phyloP scores from a whole-genome alignment of 1,284 basidiomycete genomes.

The Ganoderma sinense region DNA sequence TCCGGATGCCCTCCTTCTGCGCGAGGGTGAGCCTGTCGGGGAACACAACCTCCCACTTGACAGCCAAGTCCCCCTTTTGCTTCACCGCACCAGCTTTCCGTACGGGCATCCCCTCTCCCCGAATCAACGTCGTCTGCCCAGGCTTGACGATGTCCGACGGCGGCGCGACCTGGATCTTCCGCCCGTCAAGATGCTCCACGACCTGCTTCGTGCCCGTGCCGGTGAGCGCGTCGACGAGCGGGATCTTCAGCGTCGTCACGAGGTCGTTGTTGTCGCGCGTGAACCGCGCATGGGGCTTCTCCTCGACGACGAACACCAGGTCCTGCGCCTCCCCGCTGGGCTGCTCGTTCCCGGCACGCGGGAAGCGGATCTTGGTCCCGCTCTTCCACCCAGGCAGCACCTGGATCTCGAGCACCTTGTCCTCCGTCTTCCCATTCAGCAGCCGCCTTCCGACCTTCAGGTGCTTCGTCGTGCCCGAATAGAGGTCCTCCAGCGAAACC shows the following conservation, averaged over 20 bases:
- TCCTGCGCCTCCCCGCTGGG: slow-evolving; percentile 80
- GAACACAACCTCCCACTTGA: slow-evolving; percentile 88
- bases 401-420: slow-evolving; percentile 92
- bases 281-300: slow-evolving; percentile 85
- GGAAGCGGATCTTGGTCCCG: slow-evolving; percentile 93
- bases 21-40: slow-evolving; percentile 75
- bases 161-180: slow-evolving; percentile 72
- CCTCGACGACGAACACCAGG: slow-evolving; percentile 91
- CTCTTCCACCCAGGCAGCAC: slow-evolving; percentile 88
- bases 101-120: slow-evolving; percentile 91
- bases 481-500: slow-evolving; percentile 91
- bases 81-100: slow-evolving; percentile 78
- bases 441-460: slow-evolving; percentile 87
- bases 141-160: slow-evolving; percentile 84
- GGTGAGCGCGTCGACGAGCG: slow-evolving; percentile 87
- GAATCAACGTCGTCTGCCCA: slow-evolving; percentile 72
- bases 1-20: slow-evolving; percentile 84
- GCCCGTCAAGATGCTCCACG: slow-evolving; percentile 81
- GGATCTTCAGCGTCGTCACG: slow-evolving; percentile 65
- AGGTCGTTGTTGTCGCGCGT: slow-evolving; percentile 86
- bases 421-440: slow-evolving; percentile 79
- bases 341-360: slow-evolving; percentile 87
- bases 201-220: slow-evolving; percentile 57
- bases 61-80: slow-evolving; percentile 84
- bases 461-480: slow-evolving; percentile 87